Conservation (phyloP, 202 grass and related monocot genomes). For the Elaeis oleifera region DNA sequence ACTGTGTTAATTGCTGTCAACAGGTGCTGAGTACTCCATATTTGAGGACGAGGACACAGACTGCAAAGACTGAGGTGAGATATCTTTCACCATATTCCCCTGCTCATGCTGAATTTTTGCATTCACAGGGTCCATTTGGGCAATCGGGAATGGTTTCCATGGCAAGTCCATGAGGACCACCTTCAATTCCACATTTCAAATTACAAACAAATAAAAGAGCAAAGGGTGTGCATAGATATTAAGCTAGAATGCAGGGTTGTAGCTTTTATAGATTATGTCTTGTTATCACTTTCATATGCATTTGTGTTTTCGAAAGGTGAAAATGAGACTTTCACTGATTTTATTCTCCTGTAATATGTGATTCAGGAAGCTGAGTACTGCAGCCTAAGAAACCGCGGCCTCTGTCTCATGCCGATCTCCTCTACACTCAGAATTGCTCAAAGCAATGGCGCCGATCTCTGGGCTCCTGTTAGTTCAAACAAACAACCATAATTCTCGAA, state of each 20-base stretch:
- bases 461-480: conserved; percentile 73
- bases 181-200: no score
- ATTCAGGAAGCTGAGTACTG: conserved; percentile 58
- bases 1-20: background rate
- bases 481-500: conserved; percentile 11
- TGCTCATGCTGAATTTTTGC: background rate
- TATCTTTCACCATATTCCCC: conserved; percentile 1
- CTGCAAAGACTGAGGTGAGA: conserved; percentile 51
- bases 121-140: no score
- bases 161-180: no score
- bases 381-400: conserved; percentile 70
- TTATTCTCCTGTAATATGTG: background rate
- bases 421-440: conserved; percentile 54
- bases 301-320: background rate
- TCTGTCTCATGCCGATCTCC: conserved; percentile 76
- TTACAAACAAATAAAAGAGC: no score
- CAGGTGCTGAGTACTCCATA: conserved; percentile 87
- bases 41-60: conserved; percentile 32
- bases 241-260: no score
- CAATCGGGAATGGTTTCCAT: no score
- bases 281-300: background rate
- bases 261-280: background rate
- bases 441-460: conserved; percentile 96
- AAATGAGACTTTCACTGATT: background rate
- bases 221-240: no score